These are phyloP conservation scores for Pleurotus tuber-regium DNA, from an alignment of 768 basidiomycete species.

Conservation along the genomic window DNA sequence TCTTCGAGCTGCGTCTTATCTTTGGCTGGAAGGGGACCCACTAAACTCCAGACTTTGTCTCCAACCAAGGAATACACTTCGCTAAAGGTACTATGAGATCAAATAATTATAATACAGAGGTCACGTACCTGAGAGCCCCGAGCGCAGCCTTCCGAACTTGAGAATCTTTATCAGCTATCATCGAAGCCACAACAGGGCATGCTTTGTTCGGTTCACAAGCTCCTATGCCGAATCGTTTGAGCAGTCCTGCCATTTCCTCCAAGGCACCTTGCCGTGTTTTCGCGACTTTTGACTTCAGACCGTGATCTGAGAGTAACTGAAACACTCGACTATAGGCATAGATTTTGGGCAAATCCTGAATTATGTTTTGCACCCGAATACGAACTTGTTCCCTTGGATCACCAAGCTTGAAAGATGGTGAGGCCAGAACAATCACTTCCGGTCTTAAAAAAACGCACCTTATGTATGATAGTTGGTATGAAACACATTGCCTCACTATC, in stretches of 20 bases:
- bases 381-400: conserved; percentile 87
- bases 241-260: conserved; percentile 74
- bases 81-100: conserved; percentile 36
- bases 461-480: conserved; percentile 84
- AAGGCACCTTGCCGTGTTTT: conserved; percentile 87
- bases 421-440: background rate
- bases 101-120: conserved; percentile 4
- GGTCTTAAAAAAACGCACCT: conserved; percentile 46
- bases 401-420: conserved; percentile 63
- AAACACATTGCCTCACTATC: conserved; percentile 88
- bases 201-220: conserved; percentile 82
- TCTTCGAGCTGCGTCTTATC: conserved; percentile 94
- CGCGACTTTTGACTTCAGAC: conserved; percentile 85
- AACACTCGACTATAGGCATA: conserved; percentile 94
- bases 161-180: conserved; percentile 89
- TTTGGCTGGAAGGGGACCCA: conserved; percentile 75
- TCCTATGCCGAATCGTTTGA: conserved; percentile 80
- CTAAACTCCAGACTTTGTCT: conserved; percentile 80
- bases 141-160: conserved; percentile 87
- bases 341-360: conserved; percentile 83
- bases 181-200: conserved; percentile 70
- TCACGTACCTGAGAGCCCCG: conserved; percentile 67
- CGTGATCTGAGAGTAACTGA: conserved; percentile 83
- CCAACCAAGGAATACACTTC: conserved; percentile 82
- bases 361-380: conserved; percentile 75